Conservation (phyloP, 2,329 filamentous ascomycete genomes). For the Cladosporium sp. region DNA sequence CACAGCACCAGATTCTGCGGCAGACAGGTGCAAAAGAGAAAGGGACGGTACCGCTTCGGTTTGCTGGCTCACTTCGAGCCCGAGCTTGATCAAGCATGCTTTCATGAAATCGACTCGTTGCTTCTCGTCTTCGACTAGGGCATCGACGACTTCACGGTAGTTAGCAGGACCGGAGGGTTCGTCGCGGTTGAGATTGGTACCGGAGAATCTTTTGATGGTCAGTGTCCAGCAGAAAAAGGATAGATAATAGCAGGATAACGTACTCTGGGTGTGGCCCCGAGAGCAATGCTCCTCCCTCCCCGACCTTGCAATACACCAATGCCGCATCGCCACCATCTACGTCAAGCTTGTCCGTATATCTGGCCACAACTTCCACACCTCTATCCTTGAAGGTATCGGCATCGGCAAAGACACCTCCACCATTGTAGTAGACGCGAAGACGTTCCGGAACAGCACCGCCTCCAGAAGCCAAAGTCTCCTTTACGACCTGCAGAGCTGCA, state of each 20-base stretch:
- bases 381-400: constrained; percentile 61
- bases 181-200: constrained; percentile 71
- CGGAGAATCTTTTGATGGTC: constrained; percentile 67
- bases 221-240: neutral
- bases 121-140: constrained; percentile 68
- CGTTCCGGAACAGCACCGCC: constrained; percentile 57
- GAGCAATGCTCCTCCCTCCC: constrained; percentile 75
- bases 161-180: constrained; percentile 60
- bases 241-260: constrained; percentile 34
- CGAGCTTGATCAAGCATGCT: constrained; percentile 76
- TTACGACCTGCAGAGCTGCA: constrained; percentile 65
- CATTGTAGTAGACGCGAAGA: constrained; percentile 87
- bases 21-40: constrained; percentile 80
- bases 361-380: constrained; percentile 80
- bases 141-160: constrained; percentile 70
- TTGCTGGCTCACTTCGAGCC: constrained; percentile 74
- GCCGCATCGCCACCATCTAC: constrained; percentile 81
- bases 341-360: constrained; percentile 71
- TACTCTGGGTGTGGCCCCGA: constrained; percentile 94
- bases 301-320: constrained; percentile 79
- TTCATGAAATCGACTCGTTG: constrained; percentile 74
- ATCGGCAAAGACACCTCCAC: constrained; percentile 89
- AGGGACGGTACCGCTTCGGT: constrained; percentile 72
- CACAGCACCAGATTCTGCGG: constrained; percentile 65
- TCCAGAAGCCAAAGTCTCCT: constrained; percentile 55